These are phyloP conservation scores for Urtica urens DNA, from an alignment of 306 rosid species.

Conservation along the genomic window DNA sequence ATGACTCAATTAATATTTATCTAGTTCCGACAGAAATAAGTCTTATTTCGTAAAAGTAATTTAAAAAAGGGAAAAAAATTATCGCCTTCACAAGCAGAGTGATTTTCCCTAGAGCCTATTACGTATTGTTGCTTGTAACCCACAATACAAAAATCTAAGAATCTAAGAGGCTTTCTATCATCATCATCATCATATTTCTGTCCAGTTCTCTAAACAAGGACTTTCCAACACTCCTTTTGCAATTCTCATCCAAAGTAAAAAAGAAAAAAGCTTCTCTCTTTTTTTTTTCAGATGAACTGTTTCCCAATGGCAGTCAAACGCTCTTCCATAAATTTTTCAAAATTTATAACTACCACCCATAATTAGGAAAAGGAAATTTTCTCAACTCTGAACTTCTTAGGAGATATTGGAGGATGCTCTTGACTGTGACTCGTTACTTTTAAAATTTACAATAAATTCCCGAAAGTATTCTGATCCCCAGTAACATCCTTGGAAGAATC, in stretches of 20 bases:
- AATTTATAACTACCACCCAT: no score
- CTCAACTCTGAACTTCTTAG: conserved; percentile 23
- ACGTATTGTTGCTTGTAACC: conserved; percentile 31
- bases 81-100: conserved; percentile 24
- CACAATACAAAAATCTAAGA: conserved; percentile 36
- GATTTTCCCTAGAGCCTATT: conserved; percentile 38
- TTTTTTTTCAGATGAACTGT: no score
- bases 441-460: conserved; percentile 33
- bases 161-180: conserved; percentile 66
- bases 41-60: conserved; percentile 29
- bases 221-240: conserved; percentile 21
- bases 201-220: not conserved
- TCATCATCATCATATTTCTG: conserved; percentile 28
- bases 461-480: conserved; percentile 27
- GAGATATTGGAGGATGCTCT: conserved; percentile 36
- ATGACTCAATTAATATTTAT: no score
- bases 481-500: conserved; percentile 38
- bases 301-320: no score
- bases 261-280: no score
- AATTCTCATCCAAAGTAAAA: no score
- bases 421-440: conserved; percentile 22
- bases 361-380: not conserved
- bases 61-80: conserved; percentile 5
- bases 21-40: conserved; percentile 16
- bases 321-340: no score